Conservation (phyloP, 129 eudicot genomes). For the Calendula officinalis region DNA sequence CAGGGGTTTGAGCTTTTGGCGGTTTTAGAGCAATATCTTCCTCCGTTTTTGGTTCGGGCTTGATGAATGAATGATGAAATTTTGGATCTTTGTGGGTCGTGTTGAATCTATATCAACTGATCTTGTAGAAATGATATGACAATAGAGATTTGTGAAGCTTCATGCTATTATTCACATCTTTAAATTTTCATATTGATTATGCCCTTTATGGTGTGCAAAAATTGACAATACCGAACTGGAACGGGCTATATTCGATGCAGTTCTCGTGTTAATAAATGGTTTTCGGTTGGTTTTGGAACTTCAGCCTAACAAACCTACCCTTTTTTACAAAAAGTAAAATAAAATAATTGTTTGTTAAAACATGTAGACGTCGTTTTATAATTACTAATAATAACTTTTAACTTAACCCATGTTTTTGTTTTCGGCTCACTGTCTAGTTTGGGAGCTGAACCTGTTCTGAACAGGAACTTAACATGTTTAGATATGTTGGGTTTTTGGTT, state of each 20-base stretch:
- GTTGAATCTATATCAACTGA: constrained; percentile 41
- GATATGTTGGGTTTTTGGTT: too few relatives aligned
- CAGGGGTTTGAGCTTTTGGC: constrained; percentile 69
- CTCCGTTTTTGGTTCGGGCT: constrained; percentile 62
- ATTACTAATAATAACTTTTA: too few relatives aligned
- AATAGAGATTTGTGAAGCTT: constrained; percentile 33
- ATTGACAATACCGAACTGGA: too few relatives aligned
- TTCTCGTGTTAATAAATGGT: too few relatives aligned
- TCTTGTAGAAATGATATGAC: constrained; percentile 42
- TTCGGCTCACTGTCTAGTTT: too few relatives aligned
- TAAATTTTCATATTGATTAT: background rate
- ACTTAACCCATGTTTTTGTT: too few relatives aligned
- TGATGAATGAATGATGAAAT: constrained; percentile 16
- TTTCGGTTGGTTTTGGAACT: background rate
- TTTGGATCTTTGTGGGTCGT: constrained; percentile 39
- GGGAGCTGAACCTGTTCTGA: too few relatives aligned
- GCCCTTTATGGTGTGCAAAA: background rate
- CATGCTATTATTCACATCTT: constrained; percentile 17
- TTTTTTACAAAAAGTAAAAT: too few relatives aligned
- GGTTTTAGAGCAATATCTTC: constrained; percentile 83
- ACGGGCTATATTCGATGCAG: background rate
- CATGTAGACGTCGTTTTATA: too few relatives aligned
- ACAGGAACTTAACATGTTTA: too few relatives aligned
- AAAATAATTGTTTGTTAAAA: too few relatives aligned
- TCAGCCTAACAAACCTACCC: too few relatives aligned